Conservation (phyloP, 495 filamentous ascomycete genomes). For the Cairneyella variabilis region DNA sequence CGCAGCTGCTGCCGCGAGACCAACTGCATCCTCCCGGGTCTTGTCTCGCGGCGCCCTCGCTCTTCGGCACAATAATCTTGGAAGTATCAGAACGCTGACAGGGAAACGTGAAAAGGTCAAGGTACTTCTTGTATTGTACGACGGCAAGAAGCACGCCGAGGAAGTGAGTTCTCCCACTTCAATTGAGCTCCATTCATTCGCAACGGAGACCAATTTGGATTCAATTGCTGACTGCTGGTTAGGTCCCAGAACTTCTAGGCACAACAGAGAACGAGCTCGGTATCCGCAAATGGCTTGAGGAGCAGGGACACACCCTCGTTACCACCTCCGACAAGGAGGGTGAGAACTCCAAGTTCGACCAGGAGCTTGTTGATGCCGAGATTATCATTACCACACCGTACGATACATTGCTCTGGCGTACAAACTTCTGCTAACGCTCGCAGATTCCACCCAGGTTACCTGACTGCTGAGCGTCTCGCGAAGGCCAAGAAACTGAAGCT, state of each 20-base stretch:
- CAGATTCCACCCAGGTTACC: conserved; percentile 98
- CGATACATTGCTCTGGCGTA: conserved; percentile 30
- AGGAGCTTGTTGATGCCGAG: conserved; percentile 93
- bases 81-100: conserved; percentile 28
- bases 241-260: conserved; percentile 66
- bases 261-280: conserved; percentile 98
- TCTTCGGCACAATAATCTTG: conserved; percentile 25
- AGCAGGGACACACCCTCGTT: conserved; percentile 89
- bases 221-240: conserved; percentile 5
- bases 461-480: conserved; percentile 91
- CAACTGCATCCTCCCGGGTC: conserved; percentile 20
- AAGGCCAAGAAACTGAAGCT: conserved; percentile 99
- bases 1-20: conserved; percentile 11
- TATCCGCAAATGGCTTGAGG: conserved; percentile 92
- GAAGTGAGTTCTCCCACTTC: conserved; percentile 17
- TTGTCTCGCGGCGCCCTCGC: conserved; percentile 26
- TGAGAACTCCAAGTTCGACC: conserved; percentile 87
- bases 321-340: conserved; percentile 98
- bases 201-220: background rate
- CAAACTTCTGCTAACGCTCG: conserved; percentile 7
- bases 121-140: conserved; percentile 53
- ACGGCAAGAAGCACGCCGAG: conserved; percentile 35
- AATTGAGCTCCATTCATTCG: conserved; percentile 5
- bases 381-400: conserved; percentile 99
- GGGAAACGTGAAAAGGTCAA: conserved; percentile 37